phyloP scores from a whole-genome alignment of 768 basidiomycete genomes.

The Grammothele lineata region DNA sequence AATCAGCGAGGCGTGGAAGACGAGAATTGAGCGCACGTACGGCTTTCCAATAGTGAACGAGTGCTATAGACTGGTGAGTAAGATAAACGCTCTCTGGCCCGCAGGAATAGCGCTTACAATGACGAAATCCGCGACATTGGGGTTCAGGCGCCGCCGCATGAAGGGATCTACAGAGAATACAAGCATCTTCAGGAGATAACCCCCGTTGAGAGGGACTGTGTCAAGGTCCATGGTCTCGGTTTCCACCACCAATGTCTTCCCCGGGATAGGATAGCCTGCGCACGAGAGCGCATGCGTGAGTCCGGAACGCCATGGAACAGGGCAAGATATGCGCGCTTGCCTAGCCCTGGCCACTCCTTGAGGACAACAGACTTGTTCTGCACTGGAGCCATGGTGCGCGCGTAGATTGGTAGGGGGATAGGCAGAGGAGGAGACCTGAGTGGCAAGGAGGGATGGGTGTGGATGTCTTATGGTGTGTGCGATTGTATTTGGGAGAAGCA shows the following conservation, averaged over 20 bases:
- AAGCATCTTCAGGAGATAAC: slow-evolving; percentile 26
- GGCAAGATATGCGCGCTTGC: background rate
- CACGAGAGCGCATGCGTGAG: background rate
- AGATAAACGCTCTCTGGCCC: background rate
- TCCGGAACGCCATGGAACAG: too few relatives aligned
- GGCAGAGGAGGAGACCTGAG: too few relatives aligned
- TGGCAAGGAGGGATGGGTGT: too few relatives aligned
- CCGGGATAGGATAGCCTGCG: slow-evolving; percentile 27
- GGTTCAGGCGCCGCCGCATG: slow-evolving; percentile 18
- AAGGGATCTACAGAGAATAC: slow-evolving; percentile 22
- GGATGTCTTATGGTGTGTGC: too few relatives aligned
- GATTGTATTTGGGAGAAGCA: too few relatives aligned
- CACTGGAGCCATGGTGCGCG: background rate
- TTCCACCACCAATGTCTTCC: slow-evolving; percentile 23
- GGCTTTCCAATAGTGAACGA: slow-evolving; percentile 25
- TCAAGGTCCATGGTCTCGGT: slow-evolving; percentile 26
- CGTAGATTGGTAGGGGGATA: too few relatives aligned
- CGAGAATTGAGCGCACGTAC: slow-evolving; percentile 15
- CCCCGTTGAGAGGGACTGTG: slow-evolving; percentile 23
- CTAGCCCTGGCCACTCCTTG: background rate
- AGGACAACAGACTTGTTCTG: background rate
- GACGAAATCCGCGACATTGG: background rate
- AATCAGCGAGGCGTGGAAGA: background rate
- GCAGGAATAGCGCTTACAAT: slow-evolving; percentile 7
- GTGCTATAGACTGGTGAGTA: background rate